Conservation (phyloP, 441 rosid species). For the Corymbia calophylla region DNA sequence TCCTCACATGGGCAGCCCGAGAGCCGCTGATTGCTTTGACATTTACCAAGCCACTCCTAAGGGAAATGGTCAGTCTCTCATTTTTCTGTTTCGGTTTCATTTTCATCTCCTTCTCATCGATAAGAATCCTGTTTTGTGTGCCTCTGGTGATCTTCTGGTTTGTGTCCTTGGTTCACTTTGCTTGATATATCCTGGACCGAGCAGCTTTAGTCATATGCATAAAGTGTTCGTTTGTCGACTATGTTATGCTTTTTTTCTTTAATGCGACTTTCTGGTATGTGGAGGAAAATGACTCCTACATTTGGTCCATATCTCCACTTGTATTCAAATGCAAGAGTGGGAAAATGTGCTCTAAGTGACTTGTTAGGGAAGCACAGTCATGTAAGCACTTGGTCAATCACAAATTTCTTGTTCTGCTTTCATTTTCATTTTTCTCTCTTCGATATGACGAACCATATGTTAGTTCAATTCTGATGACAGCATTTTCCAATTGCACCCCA, state of each 20-base stretch:
- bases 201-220: not conserved
- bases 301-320: not conserved
- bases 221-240: not conserved
- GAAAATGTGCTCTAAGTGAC: not conserved
- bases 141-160: not conserved
- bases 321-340: not conserved
- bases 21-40: slow-evolving; percentile 76
- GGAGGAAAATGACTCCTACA: not conserved
- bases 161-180: not conserved
- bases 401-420: not conserved
- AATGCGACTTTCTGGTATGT: not conserved
- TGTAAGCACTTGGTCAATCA: not conserved
- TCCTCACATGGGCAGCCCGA: slow-evolving; percentile 57
- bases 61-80: slow-evolving; percentile 11
- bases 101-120: not conserved
- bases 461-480: not conserved
- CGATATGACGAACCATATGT: not conserved
- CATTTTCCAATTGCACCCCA: not conserved
- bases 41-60: slow-evolving; percentile 25
- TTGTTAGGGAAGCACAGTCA: not conserved
- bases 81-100: not conserved
- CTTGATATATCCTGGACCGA: not conserved
- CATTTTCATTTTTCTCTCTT: not conserved
- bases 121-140: not conserved
- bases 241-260: not conserved